These are phyloP conservation scores for Cyberlindnera maritima DNA, from an alignment of 805 yeast genomes.

Conservation along the genomic window DNA sequence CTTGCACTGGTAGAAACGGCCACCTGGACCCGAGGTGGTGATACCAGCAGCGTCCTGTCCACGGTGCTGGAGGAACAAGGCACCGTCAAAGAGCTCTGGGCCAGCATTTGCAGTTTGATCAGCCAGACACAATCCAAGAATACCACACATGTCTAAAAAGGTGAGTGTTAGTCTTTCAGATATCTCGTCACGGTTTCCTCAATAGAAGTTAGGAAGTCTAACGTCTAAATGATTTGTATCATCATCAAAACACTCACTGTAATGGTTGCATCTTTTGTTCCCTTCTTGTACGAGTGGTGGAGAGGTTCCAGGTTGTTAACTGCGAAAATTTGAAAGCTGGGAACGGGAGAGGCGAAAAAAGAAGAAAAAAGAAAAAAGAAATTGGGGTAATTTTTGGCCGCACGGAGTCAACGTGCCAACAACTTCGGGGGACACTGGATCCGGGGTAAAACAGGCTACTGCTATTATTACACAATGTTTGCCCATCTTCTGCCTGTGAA, in stretches of 20 bases:
- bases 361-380: constrained; percentile 3
- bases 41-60: constrained; percentile 99
- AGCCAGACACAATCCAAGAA: constrained; percentile 82
- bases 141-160: constrained; percentile 76
- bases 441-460: neutral
- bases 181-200: constrained; percentile 23
- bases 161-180: constrained; percentile 14
- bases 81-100: constrained; percentile 88
- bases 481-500: constrained; percentile 66
- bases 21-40: constrained; percentile 90
- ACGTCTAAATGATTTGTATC: constrained; percentile 30
- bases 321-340: neutral
- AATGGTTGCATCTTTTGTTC: neutral
- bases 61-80: constrained; percentile 90
- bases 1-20: constrained; percentile 94
- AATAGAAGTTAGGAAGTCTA: constrained; percentile 31
- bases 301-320: neutral
- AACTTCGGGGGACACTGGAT: neutral
- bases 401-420: neutral
- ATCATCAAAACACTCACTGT: constrained; percentile 11
- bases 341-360: neutral
- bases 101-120: constrained; percentile 74
- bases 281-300: neutral
- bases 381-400: constrained; percentile 7
- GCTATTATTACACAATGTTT: constrained; percentile 20